Base-by-base conservation (phyloP, 768 basidiomycete species). In the Plicaturopsis crispa region DNA sequence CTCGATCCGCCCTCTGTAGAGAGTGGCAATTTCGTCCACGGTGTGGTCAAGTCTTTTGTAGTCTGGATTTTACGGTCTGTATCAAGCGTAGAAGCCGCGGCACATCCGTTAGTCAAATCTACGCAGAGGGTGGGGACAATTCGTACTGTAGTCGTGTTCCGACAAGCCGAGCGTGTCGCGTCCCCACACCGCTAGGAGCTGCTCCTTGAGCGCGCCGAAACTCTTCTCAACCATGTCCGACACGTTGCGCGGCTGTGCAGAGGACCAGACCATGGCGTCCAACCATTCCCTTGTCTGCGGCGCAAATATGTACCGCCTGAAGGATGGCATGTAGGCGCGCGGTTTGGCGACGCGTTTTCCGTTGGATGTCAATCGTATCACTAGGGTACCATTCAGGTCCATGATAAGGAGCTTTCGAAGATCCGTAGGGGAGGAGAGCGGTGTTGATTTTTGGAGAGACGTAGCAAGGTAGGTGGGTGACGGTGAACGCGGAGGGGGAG, bases 261-360 rank as follows among this genome's bases (percentile, higher is more conserved):
- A 85, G 51, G 82, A 85, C 88, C 88, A 92, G 4, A 92, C 73
- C 83, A 90, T 90, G 4, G 82, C 78, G 41, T 88, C 84, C 14
- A 89, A 67, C 82, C 84, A 87, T 11, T 50, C 48, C 23, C 58
- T 63, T n/a, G 79, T 85, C 13, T 63, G 47, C 0, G 69, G 59
- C 35, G 78, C 74, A 46, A 86, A 78, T 2, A 88, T 57, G 50
- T 83, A 89, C 3, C 67, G 54, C 4, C 67, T 52, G 48, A 89
- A 84, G 2, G 79, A 55, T 4, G 57, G 41, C 48, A 88, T 65
- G 54, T 80, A 90, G 0, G 86, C 83, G 12, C 86, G 67, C 2
- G 72, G 75, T 46, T 84, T n/a, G n/a, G n/a, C n/a, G n/a, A n/a
- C n/a, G n/a, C n/a, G n/a, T n/a, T n/a, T n/a, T n/a, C n/a, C n/a